phyloP scores from a whole-genome alignment of 305 asterid genomes.

The Andrographis paniculata region DNA sequence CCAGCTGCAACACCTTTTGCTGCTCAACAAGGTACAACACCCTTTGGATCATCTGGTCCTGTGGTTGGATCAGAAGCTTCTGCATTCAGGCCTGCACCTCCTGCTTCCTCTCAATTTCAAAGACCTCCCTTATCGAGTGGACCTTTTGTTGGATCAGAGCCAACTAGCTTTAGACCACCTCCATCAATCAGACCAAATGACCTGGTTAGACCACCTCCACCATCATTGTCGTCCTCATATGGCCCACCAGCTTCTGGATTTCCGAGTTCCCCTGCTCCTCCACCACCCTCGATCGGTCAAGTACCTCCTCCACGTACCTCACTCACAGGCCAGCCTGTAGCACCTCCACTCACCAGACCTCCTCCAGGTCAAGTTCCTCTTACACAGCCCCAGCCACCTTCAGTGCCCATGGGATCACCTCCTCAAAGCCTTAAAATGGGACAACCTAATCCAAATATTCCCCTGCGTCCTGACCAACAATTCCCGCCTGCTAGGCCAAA shows the following conservation, averaged over 20 bases:
- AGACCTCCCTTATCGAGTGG: conserved; percentile 48
- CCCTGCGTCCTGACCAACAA: conserved; percentile 34
- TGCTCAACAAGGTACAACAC: conserved; percentile 47
- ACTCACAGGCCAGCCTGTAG: conserved; percentile 39
- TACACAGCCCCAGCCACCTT: conserved; percentile 44
- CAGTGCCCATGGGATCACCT: conserved; percentile 56
- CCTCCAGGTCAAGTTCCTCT: conserved; percentile 33
- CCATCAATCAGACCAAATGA: conserved; percentile 41
- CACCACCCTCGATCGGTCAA: conserved; percentile 26
- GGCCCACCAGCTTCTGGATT: conserved; percentile 61
- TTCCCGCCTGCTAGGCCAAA: conserved; percentile 41
- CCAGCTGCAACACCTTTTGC: conserved; percentile 56
- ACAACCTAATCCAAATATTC: conserved; percentile 34
- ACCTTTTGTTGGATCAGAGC: conserved; percentile 43
- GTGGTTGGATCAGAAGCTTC: conserved; percentile 62
- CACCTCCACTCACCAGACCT: conserved; percentile 47
- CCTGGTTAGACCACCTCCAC: conserved; percentile 42
- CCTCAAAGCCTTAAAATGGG: conserved; percentile 45
- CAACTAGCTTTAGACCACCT: conserved; percentile 46
- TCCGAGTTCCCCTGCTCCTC: conserved; percentile 55
- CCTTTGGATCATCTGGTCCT: conserved; percentile 65
- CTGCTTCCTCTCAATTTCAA: conserved; percentile 34
- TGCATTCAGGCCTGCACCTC: conserved; percentile 50
- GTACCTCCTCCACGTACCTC: conserved; percentile 35
- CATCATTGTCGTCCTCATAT: conserved; percentile 50